A percentile compares a stretch with the other conserved stretches of the same genome.
These are phyloP conservation scores for Fusarium temperatum DNA, from an alignment of 2,329 filamentous ascomycete genomes.

Conservation along the genomic window DNA sequence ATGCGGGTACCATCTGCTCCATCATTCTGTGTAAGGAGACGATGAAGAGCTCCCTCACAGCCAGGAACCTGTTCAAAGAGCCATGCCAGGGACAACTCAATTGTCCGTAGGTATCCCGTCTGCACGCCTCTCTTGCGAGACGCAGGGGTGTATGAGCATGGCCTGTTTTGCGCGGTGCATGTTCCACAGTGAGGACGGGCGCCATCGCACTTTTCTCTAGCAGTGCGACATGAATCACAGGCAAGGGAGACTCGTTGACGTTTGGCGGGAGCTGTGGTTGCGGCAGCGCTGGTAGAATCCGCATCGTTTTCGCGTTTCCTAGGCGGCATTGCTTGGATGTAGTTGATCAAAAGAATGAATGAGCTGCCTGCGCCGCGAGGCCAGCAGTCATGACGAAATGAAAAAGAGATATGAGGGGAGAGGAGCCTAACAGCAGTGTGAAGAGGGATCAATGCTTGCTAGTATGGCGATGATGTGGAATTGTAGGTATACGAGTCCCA, in stretches of 20 bases:
- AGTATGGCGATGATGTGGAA: conserved; percentile 19
- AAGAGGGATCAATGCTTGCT: conserved; percentile 5
- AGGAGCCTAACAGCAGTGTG: neutral
- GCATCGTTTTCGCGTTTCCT: conserved; percentile 48
- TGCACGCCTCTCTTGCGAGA: conserved; percentile 81
- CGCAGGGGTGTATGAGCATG: conserved; percentile 76
- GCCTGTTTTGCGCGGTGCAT: conserved; percentile 69
- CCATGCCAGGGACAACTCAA: conserved; percentile 75
- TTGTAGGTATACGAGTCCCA: conserved; percentile 25
- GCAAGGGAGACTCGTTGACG: conserved; percentile 73
- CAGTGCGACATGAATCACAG: conserved; percentile 73
- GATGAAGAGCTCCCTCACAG: conserved; percentile 65
- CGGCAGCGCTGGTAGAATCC: conserved; percentile 37
- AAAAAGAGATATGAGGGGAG: neutral
- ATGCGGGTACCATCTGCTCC: conserved; percentile 53
- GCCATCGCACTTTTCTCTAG: conserved; percentile 78
- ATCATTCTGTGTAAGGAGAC: conserved; percentile 58
- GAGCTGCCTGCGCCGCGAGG: conserved; percentile 37
- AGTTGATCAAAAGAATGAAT: conserved; percentile 11
- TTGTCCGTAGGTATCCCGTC: conserved; percentile 79
- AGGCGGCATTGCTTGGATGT: conserved; percentile 49
- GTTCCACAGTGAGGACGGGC: conserved; percentile 72
- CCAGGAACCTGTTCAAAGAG: conserved; percentile 70
- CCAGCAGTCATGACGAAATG: conserved; percentile 38
- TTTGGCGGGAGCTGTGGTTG: conserved; percentile 52